Conservation (phyloP, 371 early-diverging fungal genomes). For the Mucor irregularis region DNA sequence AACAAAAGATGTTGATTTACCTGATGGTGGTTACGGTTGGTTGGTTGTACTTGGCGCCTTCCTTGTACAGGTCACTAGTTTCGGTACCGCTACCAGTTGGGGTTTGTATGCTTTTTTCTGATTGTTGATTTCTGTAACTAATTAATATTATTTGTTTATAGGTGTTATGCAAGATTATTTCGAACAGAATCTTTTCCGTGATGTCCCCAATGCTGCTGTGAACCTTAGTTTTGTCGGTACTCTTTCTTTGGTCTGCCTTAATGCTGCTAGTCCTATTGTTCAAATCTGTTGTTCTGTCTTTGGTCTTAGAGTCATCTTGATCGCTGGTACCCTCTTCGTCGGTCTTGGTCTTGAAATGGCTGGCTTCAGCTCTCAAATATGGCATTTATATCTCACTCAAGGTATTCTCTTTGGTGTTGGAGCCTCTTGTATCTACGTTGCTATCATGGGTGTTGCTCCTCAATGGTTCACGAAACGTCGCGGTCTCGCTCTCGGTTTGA, state of each 20-base stretch:
- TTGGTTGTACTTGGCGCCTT: constrained; percentile 58
- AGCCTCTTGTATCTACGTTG: constrained; percentile 50
- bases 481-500: constrained; percentile 74
- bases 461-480: constrained; percentile 78
- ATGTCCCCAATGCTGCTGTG: constrained; percentile 1
- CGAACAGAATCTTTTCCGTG: constrained; percentile 4
- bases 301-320: constrained; percentile 23
- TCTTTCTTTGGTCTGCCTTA: constrained; percentile 21
- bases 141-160: constrained; percentile 5
- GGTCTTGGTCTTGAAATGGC: constrained; percentile 33
- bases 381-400: constrained; percentile 72
- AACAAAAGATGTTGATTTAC: constrained; percentile 23
- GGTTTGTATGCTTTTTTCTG: constrained; percentile 24
- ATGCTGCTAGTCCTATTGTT: constrained; percentile 25
- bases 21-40: constrained; percentile 65
- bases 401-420: constrained; percentile 70
- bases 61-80: constrained; percentile 55
- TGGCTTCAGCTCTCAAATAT: constrained; percentile 38
- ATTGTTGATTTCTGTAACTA: background rate
- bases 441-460: constrained; percentile 56
- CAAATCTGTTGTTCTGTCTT: constrained; percentile 27
- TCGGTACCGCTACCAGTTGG: constrained; percentile 49
- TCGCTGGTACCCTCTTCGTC: constrained; percentile 22
- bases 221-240: constrained; percentile 41
- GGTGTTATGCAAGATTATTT: constrained; percentile 35